Evolutionary conservation across 495 filamentous ascomycete species (phyloP), one percentile per base, ranked within the genome.

Genomic region (Arthonia radiata): DNA sequence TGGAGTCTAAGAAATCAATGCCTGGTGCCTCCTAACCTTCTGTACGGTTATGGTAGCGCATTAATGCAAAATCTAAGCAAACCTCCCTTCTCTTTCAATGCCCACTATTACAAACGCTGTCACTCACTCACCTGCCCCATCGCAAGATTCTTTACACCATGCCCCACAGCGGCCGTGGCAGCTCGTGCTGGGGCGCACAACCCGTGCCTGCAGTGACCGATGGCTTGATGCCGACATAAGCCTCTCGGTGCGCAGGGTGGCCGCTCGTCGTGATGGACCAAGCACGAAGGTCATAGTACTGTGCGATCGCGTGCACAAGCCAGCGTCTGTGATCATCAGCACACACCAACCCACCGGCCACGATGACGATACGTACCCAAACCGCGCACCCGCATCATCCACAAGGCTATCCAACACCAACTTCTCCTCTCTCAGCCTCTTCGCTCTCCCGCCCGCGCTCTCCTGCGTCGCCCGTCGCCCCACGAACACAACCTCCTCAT

Each of bases 401-500:
- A 61, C 69, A 13, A 65, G 41, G 30, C 65, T 69, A 37, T 86
- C 74, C 42, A 83, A 72, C 10, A 94, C 57, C 55, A 82, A 59
- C 44, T 74, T 77, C 40, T 71, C 62, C 23, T 65, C 67, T 28
- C 58, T 53, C 5, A 54, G 43, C 40, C 55, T 53, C 30, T 64
- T 50, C 23, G 47, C 49, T 38, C 57, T 49, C 31, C 55, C 53
- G 35, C 46, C 33, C 13, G 19, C 25, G 10, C 37, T 26, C 15
- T 25, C 47, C 23, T 35, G 40, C 23, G 46, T 42, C 26, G 33
- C n/a, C 42, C 17, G 70, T 3, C 74, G 56, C 1, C 80, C 81
- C 6, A 91, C 68, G 44, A 91, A 93, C 2, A 93, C 79, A 36
- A 94, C 80, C 48, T 94, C 83, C 31, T 90, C 81, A 37, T 89